phyloP scores from a whole-genome alignment of 345 rosid genomes.

The Psidium friedrichsthalianum region DNA sequence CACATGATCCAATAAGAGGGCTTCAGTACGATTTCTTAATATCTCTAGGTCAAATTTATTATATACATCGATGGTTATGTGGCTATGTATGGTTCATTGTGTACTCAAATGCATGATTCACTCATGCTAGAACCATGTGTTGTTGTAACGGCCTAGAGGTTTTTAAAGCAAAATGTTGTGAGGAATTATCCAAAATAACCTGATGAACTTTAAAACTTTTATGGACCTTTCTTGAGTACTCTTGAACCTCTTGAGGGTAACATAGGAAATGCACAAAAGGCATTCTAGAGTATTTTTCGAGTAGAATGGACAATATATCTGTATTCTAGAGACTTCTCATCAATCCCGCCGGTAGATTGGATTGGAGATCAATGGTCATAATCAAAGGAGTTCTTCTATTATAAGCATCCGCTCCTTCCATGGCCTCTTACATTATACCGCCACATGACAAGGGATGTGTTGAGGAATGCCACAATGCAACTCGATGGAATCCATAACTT shows the following conservation, averaged over 20 bases:
- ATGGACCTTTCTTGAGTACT: background rate
- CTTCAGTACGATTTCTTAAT: background rate
- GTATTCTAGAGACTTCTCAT: background rate
- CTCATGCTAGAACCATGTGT: background rate
- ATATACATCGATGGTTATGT: background rate
- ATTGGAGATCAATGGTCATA: background rate
- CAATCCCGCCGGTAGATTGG: background rate
- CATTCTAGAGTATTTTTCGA: background rate
- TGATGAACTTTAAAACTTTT: background rate
- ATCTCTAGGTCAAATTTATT: background rate
- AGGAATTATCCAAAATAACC: background rate
- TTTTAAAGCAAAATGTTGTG: background rate
- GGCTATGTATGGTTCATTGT: background rate
- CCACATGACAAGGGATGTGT: background rate
- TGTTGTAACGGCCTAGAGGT: background rate
- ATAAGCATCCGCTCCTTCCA: background rate
- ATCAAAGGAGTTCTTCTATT: background rate
- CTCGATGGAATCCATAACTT: background rate
- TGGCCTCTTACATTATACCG: too few relatives aligned
- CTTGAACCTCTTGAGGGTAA: background rate
- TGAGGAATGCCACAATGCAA: background rate
- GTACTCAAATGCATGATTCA: background rate
- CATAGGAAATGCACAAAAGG: background rate
- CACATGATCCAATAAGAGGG: background rate
- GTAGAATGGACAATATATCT: background rate